These are phyloP conservation scores for Penicilliopsis zonata DNA, from an alignment of 495 filamentous ascomycete species.

Conservation along the genomic window DNA sequence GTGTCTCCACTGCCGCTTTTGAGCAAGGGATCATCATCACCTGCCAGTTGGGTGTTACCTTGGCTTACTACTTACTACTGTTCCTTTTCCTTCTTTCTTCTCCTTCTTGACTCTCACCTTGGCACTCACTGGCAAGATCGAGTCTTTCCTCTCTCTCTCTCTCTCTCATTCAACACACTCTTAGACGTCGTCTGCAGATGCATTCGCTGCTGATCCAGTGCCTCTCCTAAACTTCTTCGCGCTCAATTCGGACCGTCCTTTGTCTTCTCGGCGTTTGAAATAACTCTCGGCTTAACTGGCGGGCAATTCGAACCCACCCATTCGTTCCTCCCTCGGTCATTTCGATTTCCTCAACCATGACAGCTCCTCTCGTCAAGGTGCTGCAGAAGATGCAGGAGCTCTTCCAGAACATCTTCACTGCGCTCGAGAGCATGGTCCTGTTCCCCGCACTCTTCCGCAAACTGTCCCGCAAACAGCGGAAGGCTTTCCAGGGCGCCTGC, in stretches of 20 bases:
- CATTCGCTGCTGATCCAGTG: not conserved
- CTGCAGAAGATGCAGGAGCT: slow-evolving; percentile 40
- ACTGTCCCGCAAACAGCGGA: slow-evolving; percentile 21
- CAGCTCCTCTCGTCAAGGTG: slow-evolving; percentile 29
- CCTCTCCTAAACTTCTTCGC: not conserved
- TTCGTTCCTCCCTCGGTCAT: slow-evolving; percentile 7
- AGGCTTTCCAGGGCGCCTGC: slow-evolving; percentile 21
- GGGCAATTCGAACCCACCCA: not conserved
- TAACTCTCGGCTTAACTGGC: slow-evolving; percentile 8
- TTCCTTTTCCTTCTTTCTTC: not conserved
- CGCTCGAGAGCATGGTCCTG: slow-evolving; percentile 38
- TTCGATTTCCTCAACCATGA: slow-evolving; percentile 16
- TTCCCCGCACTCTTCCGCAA: slow-evolving; percentile 38
- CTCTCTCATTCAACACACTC: too few species aligned
- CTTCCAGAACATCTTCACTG: slow-evolving; percentile 39
- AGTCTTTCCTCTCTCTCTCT: not conserved
- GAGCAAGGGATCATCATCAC: not conserved
- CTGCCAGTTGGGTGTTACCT: not conserved
- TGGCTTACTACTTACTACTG: slow-evolving; percentile 1
- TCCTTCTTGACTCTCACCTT: not conserved
- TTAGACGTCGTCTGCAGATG: not conserved
- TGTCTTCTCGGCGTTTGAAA: too few species aligned
- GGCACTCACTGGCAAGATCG: too few species aligned
- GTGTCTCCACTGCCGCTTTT: not conserved
- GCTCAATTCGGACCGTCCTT: not conserved